phyloP scores from a whole-genome alignment of 768 basidiomycete genomes.

The Podaxis sp. region DNA sequence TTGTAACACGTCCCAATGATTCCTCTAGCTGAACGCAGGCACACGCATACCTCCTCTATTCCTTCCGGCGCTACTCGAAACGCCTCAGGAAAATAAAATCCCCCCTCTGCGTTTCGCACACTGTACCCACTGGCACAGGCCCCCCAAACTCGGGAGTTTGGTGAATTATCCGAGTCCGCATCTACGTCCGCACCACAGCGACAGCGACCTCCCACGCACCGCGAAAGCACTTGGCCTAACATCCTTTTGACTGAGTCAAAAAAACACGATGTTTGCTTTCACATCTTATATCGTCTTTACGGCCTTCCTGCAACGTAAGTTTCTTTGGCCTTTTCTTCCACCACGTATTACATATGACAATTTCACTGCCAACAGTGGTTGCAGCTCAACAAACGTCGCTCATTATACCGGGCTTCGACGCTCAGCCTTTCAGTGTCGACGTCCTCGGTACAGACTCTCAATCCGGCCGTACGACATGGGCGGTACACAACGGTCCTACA shows the following conservation, averaged over 20 bases:
- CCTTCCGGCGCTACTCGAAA: background rate
- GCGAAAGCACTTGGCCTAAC: background rate
- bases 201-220: background rate
- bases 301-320: constrained; percentile 1
- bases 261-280: background rate
- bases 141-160: constrained; percentile 8
- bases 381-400: constrained; percentile 21
- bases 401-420: constrained; percentile 23
- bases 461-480: constrained; percentile 23
- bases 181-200: background rate
- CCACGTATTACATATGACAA: background rate
- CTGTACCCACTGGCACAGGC: background rate
- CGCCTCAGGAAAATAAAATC: background rate
- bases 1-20: background rate
- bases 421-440: constrained; percentile 25
- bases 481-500: constrained; percentile 12
- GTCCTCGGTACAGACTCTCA: constrained; percentile 21
- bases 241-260: background rate
- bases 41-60: background rate
- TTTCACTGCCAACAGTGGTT: constrained; percentile 10
- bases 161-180: background rate
- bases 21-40: background rate
- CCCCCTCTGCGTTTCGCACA: background rate
- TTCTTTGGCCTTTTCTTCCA: background rate
- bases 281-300: background rate